Conservation (phyloP, 305 asterid genomes). For the Euphrasia arctica region DNA sequence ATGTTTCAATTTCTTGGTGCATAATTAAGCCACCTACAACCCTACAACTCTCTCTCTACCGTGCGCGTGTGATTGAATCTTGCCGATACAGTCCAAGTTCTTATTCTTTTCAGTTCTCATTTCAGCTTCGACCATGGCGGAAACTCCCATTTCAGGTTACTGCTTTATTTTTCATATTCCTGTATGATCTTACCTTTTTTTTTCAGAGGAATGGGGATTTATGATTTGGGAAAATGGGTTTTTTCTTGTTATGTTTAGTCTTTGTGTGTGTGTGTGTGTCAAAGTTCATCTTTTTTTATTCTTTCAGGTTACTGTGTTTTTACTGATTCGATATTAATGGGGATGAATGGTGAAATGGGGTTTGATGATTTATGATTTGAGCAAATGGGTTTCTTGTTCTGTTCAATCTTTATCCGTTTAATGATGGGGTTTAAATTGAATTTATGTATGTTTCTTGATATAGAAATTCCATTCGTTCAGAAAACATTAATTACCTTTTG, state of each 20-base stretch:
- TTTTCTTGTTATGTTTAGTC: too few relatives aligned
- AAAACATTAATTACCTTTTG: neutral
- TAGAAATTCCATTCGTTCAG: too few relatives aligned
- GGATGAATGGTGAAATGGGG: slow-evolving; percentile 21
- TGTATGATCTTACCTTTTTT: neutral
- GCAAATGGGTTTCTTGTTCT: slow-evolving; percentile 10
- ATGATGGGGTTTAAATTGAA: neutral
- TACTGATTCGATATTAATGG: neutral
- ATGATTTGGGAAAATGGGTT: too few relatives aligned
- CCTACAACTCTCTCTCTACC: neutral
- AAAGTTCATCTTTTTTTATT: too few relatives aligned
- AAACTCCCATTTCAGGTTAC: slow-evolving; percentile 53
- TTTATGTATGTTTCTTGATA: neutral
- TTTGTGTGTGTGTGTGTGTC: too few relatives aligned
- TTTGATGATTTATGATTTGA: slow-evolving; percentile 24
- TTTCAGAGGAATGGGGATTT: neutral
- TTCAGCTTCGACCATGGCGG: slow-evolving; percentile 42
- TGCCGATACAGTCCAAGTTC: slow-evolving; percentile 32
- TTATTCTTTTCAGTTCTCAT: slow-evolving; percentile 1
- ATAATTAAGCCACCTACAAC: slow-evolving; percentile 13
- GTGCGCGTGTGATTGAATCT: slow-evolving; percentile 5
- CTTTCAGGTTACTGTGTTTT: too few relatives aligned
- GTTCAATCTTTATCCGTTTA: slow-evolving; percentile 10
- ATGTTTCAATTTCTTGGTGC: slow-evolving; percentile 9
- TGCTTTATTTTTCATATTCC: neutral